Conservation (phyloP, 2,329 filamentous ascomycete genomes). For the Sporothrix curviconia region DNA sequence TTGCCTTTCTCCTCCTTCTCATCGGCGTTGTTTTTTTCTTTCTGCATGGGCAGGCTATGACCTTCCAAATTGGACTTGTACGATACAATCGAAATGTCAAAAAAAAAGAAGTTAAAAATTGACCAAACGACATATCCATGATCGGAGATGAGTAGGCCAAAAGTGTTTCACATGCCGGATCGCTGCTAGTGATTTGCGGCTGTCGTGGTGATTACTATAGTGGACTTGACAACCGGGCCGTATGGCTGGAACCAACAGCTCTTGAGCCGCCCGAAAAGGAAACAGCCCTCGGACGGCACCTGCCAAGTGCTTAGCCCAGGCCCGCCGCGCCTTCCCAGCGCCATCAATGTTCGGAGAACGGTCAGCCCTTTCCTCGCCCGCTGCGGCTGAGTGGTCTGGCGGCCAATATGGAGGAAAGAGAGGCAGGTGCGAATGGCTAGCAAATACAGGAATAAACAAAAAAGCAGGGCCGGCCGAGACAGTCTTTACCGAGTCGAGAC, state of each 20-base stretch:
- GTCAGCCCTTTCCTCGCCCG: background rate
- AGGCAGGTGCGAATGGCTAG: background rate
- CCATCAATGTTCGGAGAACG: background rate
- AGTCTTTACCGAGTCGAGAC: background rate
- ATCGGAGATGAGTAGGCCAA: background rate
- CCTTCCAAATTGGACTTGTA: too few species aligned
- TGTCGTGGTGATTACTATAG: background rate
- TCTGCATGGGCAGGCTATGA: too few species aligned
- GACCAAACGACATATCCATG: background rate
- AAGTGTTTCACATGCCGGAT: background rate
- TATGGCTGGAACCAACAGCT: background rate
- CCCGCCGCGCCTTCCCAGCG: background rate
- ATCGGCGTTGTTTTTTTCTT: too few species aligned
- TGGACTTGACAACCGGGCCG: background rate
- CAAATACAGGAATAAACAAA: background rate
- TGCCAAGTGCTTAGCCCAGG: background rate
- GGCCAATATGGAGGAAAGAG: too few species aligned
- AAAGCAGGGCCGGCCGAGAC: background rate
- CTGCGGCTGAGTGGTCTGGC: background rate
- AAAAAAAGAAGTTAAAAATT: background rate
- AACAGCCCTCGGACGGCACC: background rate
- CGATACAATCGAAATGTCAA: background rate
- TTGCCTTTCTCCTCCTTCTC: too few species aligned
- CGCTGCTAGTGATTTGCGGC: background rate
- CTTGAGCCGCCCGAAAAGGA: background rate